These are phyloP conservation scores for Erythrobasidium hasegawianum DNA, from an alignment of 1,284 basidiomycete genomes.

Conservation along the genomic window DNA sequence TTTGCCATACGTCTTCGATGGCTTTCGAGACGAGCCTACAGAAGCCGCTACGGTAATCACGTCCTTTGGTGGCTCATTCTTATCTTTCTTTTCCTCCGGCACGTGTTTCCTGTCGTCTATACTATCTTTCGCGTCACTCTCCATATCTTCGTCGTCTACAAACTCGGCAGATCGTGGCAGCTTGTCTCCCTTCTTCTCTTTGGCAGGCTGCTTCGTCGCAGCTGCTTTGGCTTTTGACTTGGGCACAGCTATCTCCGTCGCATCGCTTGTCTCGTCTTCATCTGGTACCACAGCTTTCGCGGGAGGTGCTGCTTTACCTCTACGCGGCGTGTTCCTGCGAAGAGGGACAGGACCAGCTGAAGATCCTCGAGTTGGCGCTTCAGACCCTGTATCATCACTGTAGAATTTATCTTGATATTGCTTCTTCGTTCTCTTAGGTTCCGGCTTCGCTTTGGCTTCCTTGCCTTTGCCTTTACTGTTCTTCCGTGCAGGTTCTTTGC, in stretches of 20 bases:
- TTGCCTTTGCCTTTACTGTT: conserved; percentile 1
- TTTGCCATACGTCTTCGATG: neutral
- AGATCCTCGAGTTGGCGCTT: neutral
- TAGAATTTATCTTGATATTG: neutral
- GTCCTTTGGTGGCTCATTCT: neutral
- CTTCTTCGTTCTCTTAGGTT: neutral
- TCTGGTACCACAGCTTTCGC: neutral
- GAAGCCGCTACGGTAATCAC: neutral
- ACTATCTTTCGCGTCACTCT: conserved; percentile 4
- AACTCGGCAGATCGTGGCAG: conserved; percentile 20
- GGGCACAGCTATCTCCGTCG: neutral
- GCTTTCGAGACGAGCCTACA: neutral
- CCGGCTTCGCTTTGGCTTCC: neutral
- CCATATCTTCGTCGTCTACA: conserved; percentile 32
- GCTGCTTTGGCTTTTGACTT: neutral
- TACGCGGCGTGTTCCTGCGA: neutral
- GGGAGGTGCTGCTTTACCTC: neutral
- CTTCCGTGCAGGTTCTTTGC: neutral
- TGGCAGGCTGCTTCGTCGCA: neutral
- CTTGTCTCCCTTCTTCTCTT: conserved; percentile 1
- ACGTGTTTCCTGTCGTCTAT: neutral
- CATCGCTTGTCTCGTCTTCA: neutral
- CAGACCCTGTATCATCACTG: neutral
- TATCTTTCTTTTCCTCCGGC: neutral
- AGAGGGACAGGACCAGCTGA: conserved; percentile 7